A percentile compares a stretch with the other conserved stretches of the same genome.
These are phyloP conservation scores for Dillenia turbinata DNA, from an alignment of 164 flowering plant genomes.

Conservation along the genomic window DNA sequence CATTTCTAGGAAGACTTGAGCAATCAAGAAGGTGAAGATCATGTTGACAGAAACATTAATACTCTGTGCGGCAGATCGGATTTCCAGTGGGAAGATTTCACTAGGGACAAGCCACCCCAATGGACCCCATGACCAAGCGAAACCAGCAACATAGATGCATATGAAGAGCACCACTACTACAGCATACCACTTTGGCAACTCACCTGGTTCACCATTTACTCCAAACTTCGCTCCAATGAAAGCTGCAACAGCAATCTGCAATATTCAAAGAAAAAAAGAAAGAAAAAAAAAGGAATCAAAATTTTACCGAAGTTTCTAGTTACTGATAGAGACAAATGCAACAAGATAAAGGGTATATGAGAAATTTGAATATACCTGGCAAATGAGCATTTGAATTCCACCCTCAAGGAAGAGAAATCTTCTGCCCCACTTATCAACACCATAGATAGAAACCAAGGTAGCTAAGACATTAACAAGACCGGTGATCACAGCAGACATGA, in stretches of 20 bases:
- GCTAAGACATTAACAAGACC: conserved; percentile 15
- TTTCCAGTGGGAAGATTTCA: conserved; percentile 14
- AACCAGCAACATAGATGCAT: conserved; percentile 11
- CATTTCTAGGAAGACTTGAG: conserved; percentile 9
- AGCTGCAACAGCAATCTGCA: conserved; percentile 5
- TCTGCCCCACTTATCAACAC: conserved; percentile 22
- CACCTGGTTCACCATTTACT: conserved; percentile 2
- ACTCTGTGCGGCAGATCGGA: conserved; percentile 13
- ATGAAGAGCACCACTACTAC: conserved; percentile 5
- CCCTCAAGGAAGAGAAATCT: conserved; percentile 17
- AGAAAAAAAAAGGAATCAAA: not conserved
- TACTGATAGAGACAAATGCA: too few relatives aligned
- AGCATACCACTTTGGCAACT: conserved; percentile 1
- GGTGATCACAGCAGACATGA: conserved; percentile 22
- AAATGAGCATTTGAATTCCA: conserved; percentile 25
- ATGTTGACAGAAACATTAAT: conserved; percentile 8
- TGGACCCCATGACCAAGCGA: conserved; percentile 18
- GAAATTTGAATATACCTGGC: conserved; percentile 11
- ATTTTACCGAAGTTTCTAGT: not conserved
- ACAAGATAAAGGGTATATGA: too few relatives aligned
- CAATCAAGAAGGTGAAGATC: conserved; percentile 9
- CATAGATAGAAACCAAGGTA: conserved; percentile 11
- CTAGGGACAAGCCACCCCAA: conserved; percentile 10
- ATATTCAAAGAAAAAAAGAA: not conserved
- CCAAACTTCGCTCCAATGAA: conserved; percentile 10